Evolutionary conservation across 192 early-diverging fungal genomes (phyloP).

Genomic region (Fimicolochytrium jonesii): DNA sequence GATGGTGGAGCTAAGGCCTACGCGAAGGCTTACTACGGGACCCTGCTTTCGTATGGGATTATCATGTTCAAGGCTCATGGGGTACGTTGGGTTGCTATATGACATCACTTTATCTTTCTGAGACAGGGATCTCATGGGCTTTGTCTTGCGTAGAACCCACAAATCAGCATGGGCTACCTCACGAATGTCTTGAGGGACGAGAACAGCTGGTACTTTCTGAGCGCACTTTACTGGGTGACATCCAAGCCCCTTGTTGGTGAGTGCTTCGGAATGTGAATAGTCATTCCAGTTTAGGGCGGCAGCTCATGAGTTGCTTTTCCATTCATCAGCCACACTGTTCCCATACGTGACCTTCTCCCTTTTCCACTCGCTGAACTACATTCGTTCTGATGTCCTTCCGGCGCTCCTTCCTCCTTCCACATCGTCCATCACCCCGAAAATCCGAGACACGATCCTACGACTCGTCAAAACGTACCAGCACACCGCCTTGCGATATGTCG

Average conservation of each 20-base stretch:
- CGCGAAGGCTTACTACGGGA: slow-evolving; percentile 60
- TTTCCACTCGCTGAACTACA: slow-evolving; percentile 70
- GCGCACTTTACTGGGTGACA: slow-evolving; percentile 68
- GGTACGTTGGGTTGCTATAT: no score
- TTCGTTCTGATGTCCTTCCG: slow-evolving; percentile 64
- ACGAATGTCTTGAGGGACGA: slow-evolving; percentile 67
- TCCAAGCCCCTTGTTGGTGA: slow-evolving; percentile 68
- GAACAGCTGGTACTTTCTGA: slow-evolving; percentile 69
- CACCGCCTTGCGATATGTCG: slow-evolving; percentile 57
- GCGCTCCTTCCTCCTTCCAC: slow-evolving; percentile 49
- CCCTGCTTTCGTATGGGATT: slow-evolving; percentile 66
- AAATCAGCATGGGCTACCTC: slow-evolving; percentile 54
- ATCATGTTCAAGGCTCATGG: slow-evolving; percentile 76
- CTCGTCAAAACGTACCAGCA: slow-evolving; percentile 53
- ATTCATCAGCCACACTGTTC: slow-evolving; percentile 60
- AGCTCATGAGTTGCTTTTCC: not conserved
- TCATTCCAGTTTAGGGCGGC: no score
- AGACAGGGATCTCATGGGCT: slow-evolving; percentile 3
- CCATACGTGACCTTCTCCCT: slow-evolving; percentile 71
- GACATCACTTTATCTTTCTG: no score
- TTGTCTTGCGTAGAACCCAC: slow-evolving; percentile 46
- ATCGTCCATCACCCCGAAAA: slow-evolving; percentile 40
- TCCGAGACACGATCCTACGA: slow-evolving; percentile 49
- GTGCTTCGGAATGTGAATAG: no score
- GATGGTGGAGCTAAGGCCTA: slow-evolving; percentile 39